These are phyloP conservation scores for Phytophthora hybrid DNA, from an alignment of 352 stramenopile genomes.

Conservation along the genomic window DNA sequence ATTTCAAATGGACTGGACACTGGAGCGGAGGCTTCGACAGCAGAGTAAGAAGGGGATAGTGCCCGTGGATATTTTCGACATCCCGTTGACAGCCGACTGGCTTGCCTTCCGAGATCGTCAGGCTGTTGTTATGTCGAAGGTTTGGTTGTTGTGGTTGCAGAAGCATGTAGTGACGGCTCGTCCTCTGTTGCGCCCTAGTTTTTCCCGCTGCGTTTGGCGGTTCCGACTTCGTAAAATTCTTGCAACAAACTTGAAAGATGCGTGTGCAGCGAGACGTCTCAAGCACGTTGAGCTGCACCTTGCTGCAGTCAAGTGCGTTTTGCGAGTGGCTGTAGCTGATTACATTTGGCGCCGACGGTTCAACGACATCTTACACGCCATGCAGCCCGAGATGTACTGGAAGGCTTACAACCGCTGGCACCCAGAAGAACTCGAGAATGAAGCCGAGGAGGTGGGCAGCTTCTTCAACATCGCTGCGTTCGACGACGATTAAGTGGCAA, in stretches of 20 bases:
- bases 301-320: constrained; percentile 14
- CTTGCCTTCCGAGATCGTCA: background rate
- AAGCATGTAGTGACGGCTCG: constrained; percentile 1
- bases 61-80: constrained; percentile 47
- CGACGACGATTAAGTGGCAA: constrained; percentile 15
- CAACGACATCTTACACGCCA: background rate
- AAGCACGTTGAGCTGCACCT: background rate
- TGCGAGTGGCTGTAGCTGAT: constrained; percentile 3
- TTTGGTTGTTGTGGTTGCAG: constrained; percentile 24
- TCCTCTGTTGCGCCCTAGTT: constrained; percentile 1
- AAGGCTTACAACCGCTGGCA: constrained; percentile 31
- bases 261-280: background rate
- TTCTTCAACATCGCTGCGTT: constrained; percentile 21
- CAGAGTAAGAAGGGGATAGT: constrained; percentile 29
- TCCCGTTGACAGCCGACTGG: constrained; percentile 18
- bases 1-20: constrained; percentile 48
- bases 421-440: constrained; percentile 15
- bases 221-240: constrained; percentile 25
- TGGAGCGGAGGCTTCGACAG: constrained; percentile 27
- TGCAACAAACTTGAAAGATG: background rate
- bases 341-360: constrained; percentile 32
- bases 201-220: constrained; percentile 22
- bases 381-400: constrained; percentile 33
- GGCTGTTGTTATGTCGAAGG: background rate
- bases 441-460: constrained; percentile 21